Base-by-base conservation (phyloP, 139 green algal species). In the Micractinium sp. region DNA sequence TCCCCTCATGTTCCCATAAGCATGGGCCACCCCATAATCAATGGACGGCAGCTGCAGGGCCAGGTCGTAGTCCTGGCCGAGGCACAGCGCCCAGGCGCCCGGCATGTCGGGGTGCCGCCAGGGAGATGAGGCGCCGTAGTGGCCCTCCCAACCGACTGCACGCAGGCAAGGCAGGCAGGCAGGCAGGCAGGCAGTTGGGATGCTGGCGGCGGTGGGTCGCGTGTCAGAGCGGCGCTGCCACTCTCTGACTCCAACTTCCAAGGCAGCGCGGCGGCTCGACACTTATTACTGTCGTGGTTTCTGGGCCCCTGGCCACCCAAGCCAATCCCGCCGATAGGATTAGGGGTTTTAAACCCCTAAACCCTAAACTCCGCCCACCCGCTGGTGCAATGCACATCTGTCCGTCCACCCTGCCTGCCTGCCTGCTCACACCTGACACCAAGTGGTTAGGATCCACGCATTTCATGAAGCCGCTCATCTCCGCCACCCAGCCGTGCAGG, bases 401-500 rank as follows among this genome's bases (percentile, higher is more conserved):
- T n/a, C n/a, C n/a, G n/a, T n/a, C n/a, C n/a, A n/a, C n/a, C n/a
- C n/a, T n/a, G n/a, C n/a, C n/a, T n/a, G n/a, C n/a, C n/a, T n/a
- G n/a, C 63, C 63, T 2, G 3, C 27, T 14, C 78, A 35, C 78
- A 83, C 78, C 78, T 15, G 78, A 83, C 39, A 83, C 78, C 19
- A 83, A 2, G 78, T 83, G 78, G 39, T 66, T 35, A 1, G 38
- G 78, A 7, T 83, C 78, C 22, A 83, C 33, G 27, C 78, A 83
- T 22, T 83, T 83, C 39, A 83, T 27, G 78, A 83, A 83, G 2
- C 38, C 38, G 78, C 25, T 66, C 78, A 83, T 66, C 78, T 83
- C 39, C 14, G 39, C 78, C 39, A 60, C 4, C 78, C 78, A 83
- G 39, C 47, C 47, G 47, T 35, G 9, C 25, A 66, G 29, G 18